These are phyloP conservation scores for Lachancea kluyveri DNA, from an alignment of 805 yeast genomes.

Conservation along the genomic window DNA sequence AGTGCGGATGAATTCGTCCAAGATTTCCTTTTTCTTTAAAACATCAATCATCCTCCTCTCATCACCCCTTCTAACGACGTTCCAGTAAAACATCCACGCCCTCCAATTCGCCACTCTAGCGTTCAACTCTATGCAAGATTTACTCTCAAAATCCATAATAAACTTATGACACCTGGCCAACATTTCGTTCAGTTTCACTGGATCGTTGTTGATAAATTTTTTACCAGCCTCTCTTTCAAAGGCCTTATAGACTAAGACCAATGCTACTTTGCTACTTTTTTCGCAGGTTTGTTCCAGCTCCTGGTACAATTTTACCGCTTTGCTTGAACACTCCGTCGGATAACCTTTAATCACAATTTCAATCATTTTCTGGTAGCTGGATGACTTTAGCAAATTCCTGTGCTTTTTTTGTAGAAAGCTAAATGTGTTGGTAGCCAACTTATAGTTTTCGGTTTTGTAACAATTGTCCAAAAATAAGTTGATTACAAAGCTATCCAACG, in stretches of 20 bases:
- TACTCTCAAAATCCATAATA: conserved; percentile 16
- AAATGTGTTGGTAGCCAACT: conserved; percentile 16
- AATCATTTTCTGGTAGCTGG: conserved; percentile 3
- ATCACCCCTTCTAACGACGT: conserved; percentile 15
- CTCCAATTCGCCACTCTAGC: conserved; percentile 13
- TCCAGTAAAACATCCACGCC: conserved; percentile 24
- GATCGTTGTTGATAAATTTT: conserved; percentile 9
- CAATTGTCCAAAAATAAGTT: conserved; percentile 4
- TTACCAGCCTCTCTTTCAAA: conserved; percentile 22
- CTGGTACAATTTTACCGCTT: conserved; percentile 2
- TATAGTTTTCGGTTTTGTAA: conserved; percentile 9
- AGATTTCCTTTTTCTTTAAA: conserved; percentile 5
- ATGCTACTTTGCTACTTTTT: conserved; percentile 8
- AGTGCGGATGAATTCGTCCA: conserved; percentile 19
- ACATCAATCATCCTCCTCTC: conserved; percentile 9
- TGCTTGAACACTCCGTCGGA: conserved; percentile 3
- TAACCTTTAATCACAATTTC: conserved; percentile 3
- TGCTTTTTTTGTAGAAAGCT: conserved; percentile 4
- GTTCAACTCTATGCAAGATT: conserved; percentile 8
- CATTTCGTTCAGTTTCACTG: conserved; percentile 7
- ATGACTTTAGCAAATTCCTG: conserved; percentile 7
- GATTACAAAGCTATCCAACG: not conserved
- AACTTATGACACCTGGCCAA: conserved; percentile 13
- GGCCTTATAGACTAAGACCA: conserved; percentile 21
- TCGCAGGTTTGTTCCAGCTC: conserved; percentile 20